Evolutionary conservation across 495 filamentous ascomycete species (phyloP).

Genomic region (Neurospora sp.): DNA sequence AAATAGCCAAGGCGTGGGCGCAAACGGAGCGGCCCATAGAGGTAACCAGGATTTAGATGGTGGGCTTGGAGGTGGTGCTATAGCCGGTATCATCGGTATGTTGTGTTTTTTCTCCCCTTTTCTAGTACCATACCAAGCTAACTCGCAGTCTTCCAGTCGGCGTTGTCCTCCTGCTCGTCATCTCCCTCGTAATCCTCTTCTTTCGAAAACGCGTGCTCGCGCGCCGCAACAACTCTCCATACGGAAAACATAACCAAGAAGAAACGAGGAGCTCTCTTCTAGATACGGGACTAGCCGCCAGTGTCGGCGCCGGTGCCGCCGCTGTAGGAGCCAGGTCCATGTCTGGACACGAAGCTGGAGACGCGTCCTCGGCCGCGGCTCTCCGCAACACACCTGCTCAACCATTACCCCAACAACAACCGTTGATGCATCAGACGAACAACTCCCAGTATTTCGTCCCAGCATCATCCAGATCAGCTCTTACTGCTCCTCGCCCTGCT

Average conservation of each 20-base stretch:
- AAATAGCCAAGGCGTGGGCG: background rate
- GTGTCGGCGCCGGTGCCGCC: background rate
- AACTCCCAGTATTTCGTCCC: background rate
- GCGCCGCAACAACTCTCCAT: background rate
- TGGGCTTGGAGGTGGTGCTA: background rate
- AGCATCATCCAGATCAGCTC: background rate
- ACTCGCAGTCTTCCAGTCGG: background rate
- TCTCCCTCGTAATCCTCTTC: background rate
- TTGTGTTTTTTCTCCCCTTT: background rate
- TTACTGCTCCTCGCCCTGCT: background rate
- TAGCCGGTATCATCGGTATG: background rate
- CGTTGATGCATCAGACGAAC: background rate
- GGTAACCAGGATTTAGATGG: background rate
- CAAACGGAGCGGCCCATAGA: background rate
- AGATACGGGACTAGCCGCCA: background rate
- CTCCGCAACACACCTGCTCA: background rate
- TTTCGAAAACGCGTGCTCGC: background rate
- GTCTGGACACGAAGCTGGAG: background rate
- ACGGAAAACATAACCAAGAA: background rate
- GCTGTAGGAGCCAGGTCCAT: background rate
- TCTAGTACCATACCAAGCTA: background rate
- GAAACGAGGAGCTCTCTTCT: background rate
- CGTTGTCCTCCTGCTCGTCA: background rate
- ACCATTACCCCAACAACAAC: background rate
- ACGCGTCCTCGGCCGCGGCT: background rate